phyloP scores from a whole-genome alignment of 192 early-diverging fungal genomes.

The Paraglomus brasilianum region DNA sequence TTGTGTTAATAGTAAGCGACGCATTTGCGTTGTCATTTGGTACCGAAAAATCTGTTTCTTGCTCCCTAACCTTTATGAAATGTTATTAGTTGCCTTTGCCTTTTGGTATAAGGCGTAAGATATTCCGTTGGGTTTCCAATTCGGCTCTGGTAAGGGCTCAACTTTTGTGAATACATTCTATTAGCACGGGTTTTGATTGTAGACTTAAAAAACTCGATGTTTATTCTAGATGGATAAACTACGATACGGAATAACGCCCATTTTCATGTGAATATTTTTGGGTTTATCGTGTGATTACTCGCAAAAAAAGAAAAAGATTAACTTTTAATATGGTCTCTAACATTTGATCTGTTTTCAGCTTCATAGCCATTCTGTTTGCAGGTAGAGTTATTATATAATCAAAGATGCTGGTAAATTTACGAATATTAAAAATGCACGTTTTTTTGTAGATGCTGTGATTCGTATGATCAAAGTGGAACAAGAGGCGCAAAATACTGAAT shows the following conservation, averaged over 20 bases:
- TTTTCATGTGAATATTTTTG: too few relatives aligned
- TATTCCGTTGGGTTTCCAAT: slow-evolving; percentile 46
- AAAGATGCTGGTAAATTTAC: not conserved
- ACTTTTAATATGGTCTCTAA: too few relatives aligned
- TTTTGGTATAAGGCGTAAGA: slow-evolving; percentile 43
- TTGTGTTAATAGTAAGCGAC: slow-evolving; percentile 40
- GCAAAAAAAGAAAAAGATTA: too few relatives aligned
- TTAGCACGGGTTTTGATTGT: too few relatives aligned
- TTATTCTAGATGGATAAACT: too few relatives aligned
- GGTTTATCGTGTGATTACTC: too few relatives aligned
- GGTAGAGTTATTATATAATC: slow-evolving; percentile 36
- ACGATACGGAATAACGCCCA: too few relatives aligned
- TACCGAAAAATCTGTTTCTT: not conserved
- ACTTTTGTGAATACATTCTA: too few relatives aligned
- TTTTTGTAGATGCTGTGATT: slow-evolving; percentile 48
- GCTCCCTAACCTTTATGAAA: slow-evolving; percentile 1
- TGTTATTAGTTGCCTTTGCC: slow-evolving; percentile 49
- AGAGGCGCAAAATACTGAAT: slow-evolving; percentile 12
- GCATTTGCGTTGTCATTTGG: not conserved
- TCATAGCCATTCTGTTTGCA: slow-evolving; percentile 53
- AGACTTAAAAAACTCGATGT: not conserved
- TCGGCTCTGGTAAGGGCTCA: slow-evolving; percentile 41
- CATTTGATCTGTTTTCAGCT: slow-evolving; percentile 34
- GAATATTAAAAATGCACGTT: not conserved
- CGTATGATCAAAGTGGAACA: slow-evolving; percentile 40